phyloP scores from a whole-genome alignment of 306 rosid genomes.

The Hippophae gyantsensis region DNA sequence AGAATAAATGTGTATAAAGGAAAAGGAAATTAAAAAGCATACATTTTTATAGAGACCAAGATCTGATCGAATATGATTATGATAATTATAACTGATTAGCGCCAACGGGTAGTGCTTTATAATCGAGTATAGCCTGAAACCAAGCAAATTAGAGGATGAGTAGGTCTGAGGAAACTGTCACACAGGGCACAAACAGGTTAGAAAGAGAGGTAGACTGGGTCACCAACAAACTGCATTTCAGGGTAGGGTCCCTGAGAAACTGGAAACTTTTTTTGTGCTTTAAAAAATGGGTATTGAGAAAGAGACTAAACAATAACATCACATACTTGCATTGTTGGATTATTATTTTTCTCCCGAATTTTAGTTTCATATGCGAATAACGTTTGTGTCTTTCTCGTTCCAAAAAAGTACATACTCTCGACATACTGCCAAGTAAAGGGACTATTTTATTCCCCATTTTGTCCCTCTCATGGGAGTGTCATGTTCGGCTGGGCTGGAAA shows the following conservation, averaged over 20 bases:
- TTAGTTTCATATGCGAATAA: too few relatives aligned
- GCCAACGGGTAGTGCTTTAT: conserved; percentile 35
- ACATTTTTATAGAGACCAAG: conserved; percentile 67
- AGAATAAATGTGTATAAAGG: conserved; percentile 35
- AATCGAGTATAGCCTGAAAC: conserved; percentile 31
- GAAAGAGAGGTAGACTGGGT: conserved; percentile 33
- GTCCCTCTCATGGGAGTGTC: conserved; percentile 88
- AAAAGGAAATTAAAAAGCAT: conserved; percentile 28
- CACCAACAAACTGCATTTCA: conserved; percentile 28
- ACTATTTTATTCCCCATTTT: conserved; percentile 25
- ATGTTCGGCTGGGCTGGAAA: conserved; percentile 79
- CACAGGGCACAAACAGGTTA: conserved; percentile 19
- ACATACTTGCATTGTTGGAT: too few relatives aligned
- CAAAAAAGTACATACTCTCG: too few relatives aligned
- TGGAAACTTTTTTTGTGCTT: conserved; percentile 21
- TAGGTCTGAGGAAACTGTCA: conserved; percentile 13
- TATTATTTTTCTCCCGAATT: too few relatives aligned
- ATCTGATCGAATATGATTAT: conserved; percentile 36
- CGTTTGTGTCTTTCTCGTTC: too few relatives aligned
- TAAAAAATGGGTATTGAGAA: too few relatives aligned
- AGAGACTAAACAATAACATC: too few relatives aligned
- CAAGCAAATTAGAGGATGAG: conserved; percentile 41
- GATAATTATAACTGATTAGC: conserved; percentile 27
- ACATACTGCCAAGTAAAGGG: not conserved
- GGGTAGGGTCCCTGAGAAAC: conserved; percentile 40